Evolutionary conservation across 2,329 filamentous ascomycete genomes (phyloP), one percentile per base, ranked within the genome.

Genomic region (Orbilia oligospora): DNA sequence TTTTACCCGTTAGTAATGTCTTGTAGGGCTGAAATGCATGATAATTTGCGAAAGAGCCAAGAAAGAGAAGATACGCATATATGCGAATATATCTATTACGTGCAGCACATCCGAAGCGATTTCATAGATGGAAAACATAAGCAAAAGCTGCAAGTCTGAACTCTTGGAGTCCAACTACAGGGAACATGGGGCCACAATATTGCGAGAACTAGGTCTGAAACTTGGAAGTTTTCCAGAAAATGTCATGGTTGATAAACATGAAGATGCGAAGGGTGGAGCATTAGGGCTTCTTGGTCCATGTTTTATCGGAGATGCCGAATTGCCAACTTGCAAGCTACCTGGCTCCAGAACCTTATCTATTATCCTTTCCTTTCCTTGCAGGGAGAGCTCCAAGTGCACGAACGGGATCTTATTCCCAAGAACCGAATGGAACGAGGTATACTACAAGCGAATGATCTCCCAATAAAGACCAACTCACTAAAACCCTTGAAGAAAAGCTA

Each of bases 1-100:
- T 49, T 20, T 68, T 58, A 30, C n/a, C 51, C 61, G 56, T 56
- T 56, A 8, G 41, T 58, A 61, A 66, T 71, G 72, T 70, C 73
- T 77, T 18, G 73, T 77, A 77, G 61, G 73, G 73, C 73, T 77
- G 73, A 77, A 58, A 66, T 76, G 65, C 48, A 58, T 24, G 44
- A 51, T 8, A 22, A 16, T 44, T 70, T 24, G 22, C 58, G 38
- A 46, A 48, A 10, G 30, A 22, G 30, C n/a, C 53, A 38, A 38
- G 30, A 53, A 18, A 8, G 36, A 38, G 10, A 38, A 10, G 27
- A 38, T 5, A 9, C 3, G 30, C 12, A 53, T 6, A n/a, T 3
- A 8, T 24, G 12, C 24, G 46, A 18, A 12, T n/a, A 33, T 18
- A 24, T 18, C 51, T 27, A 55, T 55, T 33, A 18, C 16, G 24